These are phyloP conservation scores for Nothomitra cinnamomea DNA, from an alignment of 2,329 filamentous ascomycete genomes.

Conservation along the genomic window DNA sequence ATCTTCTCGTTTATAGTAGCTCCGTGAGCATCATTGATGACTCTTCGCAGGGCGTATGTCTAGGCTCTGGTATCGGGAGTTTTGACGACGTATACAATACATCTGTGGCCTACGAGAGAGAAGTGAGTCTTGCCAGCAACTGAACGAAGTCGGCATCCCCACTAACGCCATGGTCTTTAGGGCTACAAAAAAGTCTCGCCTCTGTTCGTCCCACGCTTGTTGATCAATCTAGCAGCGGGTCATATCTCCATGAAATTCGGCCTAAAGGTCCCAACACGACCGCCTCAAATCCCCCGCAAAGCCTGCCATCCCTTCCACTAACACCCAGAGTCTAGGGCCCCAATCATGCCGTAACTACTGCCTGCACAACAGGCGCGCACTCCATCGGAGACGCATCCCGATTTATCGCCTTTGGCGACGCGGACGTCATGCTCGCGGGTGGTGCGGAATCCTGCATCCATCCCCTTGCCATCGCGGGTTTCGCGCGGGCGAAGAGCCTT, in stretches of 20 bases:
- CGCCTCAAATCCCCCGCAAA: background rate
- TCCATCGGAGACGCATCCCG: conserved; percentile 87
- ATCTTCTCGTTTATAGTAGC: background rate
- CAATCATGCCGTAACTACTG: conserved; percentile 83
- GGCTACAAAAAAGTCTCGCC: conserved; percentile 89
- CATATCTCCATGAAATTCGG: conserved; percentile 89
- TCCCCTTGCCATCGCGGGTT: conserved; percentile 80
- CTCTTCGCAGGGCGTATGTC: conserved; percentile 54
- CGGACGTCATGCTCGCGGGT: conserved; percentile 90
- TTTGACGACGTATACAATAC: conserved; percentile 81
- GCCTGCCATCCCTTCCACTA: no score
- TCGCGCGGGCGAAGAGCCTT: conserved; percentile 72
- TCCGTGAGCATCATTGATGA: conserved; percentile 6
- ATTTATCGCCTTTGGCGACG: conserved; percentile 80
- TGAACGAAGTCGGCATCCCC: background rate
- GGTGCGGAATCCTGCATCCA: conserved; percentile 93
- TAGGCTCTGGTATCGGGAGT: conserved; percentile 92
- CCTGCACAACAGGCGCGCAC: conserved; percentile 91
- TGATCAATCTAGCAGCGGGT: conserved; percentile 90
- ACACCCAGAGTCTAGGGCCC: conserved; percentile 41
- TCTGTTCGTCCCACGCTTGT: conserved; percentile 76
- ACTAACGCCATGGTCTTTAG: conserved; percentile 25
- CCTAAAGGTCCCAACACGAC: conserved; percentile 39
- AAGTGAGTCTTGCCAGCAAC: conserved; percentile 42
- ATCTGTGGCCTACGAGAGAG: conserved; percentile 55